phyloP scores from a whole-genome alignment of 352 stramenopile species.

The Globisporangium megalacanthum region DNA sequence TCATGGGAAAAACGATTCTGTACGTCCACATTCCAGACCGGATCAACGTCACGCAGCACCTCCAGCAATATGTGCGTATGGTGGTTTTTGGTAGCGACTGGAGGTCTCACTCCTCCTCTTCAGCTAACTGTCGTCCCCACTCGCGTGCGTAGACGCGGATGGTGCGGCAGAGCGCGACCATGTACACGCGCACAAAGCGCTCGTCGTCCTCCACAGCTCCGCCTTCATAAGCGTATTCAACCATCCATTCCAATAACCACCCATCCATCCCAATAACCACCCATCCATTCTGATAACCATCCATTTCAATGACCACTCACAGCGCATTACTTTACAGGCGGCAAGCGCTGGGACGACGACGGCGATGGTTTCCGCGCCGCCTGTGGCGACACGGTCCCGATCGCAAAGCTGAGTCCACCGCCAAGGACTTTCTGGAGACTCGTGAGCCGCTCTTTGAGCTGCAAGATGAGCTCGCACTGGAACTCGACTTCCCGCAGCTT shows the following conservation, averaged over 20 bases:
- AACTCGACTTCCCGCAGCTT: constrained; percentile 63
- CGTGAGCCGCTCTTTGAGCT: constrained; percentile 59
- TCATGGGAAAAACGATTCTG: constrained; percentile 83
- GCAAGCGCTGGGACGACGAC: constrained; percentile 38
- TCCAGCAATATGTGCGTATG: constrained; percentile 67
- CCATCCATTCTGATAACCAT: too few species aligned
- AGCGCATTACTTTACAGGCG: constrained; percentile 41
- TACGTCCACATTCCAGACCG: constrained; percentile 85
- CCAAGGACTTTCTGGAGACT: constrained; percentile 61
- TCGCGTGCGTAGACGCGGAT: constrained; percentile 46
- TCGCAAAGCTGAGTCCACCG: constrained; percentile 47
- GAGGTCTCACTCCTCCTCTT: too few species aligned
- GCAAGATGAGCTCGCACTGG: constrained; percentile 64
- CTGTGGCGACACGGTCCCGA: constrained; percentile 22
- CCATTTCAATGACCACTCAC: not conserved
- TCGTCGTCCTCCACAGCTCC: not conserved
- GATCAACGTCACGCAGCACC: constrained; percentile 76
- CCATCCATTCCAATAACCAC: too few species aligned
- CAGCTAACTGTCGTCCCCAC: too few species aligned
- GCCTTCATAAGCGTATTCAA: not conserved
- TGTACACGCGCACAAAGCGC: constrained; percentile 78
- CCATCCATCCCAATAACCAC: not conserved
- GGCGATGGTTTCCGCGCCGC: constrained; percentile 16
- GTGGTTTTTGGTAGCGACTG: too few species aligned
- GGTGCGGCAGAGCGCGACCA: constrained; percentile 70